Conservation (phyloP, 257 asterid genomes). For the Striga asiatica region DNA sequence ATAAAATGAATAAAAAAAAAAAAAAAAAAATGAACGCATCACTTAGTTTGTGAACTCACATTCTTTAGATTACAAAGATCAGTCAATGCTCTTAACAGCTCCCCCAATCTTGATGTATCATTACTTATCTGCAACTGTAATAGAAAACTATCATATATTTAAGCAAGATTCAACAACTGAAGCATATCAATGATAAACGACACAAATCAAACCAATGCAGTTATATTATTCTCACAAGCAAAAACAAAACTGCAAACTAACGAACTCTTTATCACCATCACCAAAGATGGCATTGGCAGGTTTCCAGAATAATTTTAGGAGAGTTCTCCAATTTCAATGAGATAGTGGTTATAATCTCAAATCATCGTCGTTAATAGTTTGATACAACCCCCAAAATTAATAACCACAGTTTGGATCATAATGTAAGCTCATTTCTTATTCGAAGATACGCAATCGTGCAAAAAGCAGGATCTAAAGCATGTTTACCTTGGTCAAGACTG, state of each 20-base stretch:
- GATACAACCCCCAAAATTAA: neutral
- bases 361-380: too few species aligned
- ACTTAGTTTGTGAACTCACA: conserved; percentile 36
- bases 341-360: neutral
- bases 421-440: neutral
- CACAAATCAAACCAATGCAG: neutral
- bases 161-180: conserved; percentile 5
- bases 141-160: conserved; percentile 6
- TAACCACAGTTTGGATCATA: conserved; percentile 10
- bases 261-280: neutral
- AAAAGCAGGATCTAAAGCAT: conserved; percentile 14
- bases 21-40: conserved; percentile 1
- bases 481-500: conserved; percentile 66
- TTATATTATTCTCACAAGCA: conserved; percentile 12
- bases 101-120: conserved; percentile 42
- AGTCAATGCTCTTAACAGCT: conserved; percentile 56
- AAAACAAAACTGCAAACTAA: neutral
- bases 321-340: neutral
- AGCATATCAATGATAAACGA: conserved; percentile 7
- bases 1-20: conserved; percentile 6
- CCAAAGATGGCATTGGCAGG: neutral
- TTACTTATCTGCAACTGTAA: conserved; percentile 51
- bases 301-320: neutral
- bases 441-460: conserved; percentile 4
- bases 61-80: conserved; percentile 60